Evolutionary conservation across 192 early-diverging fungal genomes (phyloP).

Genomic region (Coemansia sp.): DNA sequence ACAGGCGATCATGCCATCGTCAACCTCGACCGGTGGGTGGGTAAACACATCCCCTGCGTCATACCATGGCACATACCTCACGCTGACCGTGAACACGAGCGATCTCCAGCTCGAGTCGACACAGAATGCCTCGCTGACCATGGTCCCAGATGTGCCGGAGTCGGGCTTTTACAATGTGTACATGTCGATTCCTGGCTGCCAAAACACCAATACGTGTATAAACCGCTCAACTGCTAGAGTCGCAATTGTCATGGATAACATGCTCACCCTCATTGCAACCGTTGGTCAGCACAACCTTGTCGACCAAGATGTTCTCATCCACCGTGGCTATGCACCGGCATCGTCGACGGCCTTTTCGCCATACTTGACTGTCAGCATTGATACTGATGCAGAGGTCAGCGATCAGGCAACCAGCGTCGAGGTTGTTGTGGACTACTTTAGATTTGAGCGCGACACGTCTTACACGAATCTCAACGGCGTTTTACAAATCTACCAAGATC

Average conservation of each 20-base stretch:
- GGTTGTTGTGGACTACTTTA: slow-evolving; percentile 41
- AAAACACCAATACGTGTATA: slow-evolving; percentile 52
- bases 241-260: slow-evolving; percentile 20
- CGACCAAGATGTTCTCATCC: slow-evolving; percentile 51
- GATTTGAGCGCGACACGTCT: slow-evolving; percentile 42
- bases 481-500: slow-evolving; percentile 28
- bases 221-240: slow-evolving; percentile 36
- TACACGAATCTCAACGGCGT: slow-evolving; percentile 49
- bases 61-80: slow-evolving; percentile 33
- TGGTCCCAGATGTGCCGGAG: slow-evolving; percentile 60
- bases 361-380: slow-evolving; percentile 51
- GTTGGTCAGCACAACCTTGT: slow-evolving; percentile 49
- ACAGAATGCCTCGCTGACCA: slow-evolving; percentile 18
- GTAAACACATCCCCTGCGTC: slow-evolving; percentile 29
- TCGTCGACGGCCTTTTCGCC: slow-evolving; percentile 55
- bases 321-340: slow-evolving; percentile 53
- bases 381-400: slow-evolving; percentile 13
- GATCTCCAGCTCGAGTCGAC: slow-evolving; percentile 22
- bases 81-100: slow-evolving; percentile 26
- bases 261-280: slow-evolving; percentile 24
- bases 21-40: slow-evolving; percentile 36
- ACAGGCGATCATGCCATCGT: slow-evolving; percentile 23
- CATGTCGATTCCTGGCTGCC: slow-evolving; percentile 60
- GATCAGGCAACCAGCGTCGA: slow-evolving; percentile 29
- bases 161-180: slow-evolving; percentile 62